Evolutionary conservation across 2,329 filamentous ascomycete genomes (phyloP), one percentile per base, ranked within the genome.

Genomic region (Fusarium veterinarium): DNA sequence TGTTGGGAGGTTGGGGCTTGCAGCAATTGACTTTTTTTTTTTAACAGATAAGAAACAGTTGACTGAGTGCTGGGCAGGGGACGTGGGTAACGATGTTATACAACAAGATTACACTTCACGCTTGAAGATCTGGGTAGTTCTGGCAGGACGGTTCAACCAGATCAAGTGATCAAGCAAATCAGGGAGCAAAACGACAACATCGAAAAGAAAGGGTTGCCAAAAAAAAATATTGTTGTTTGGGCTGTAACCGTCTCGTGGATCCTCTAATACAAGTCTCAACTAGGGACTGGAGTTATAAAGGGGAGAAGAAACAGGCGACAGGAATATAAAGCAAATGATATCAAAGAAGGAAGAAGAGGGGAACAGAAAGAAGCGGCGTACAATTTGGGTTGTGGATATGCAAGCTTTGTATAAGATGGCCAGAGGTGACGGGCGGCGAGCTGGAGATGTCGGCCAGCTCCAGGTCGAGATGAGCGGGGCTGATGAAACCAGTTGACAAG

Each of bases 381-480:
- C 71, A 69, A 70, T 70, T 71, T 77, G 65, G 65, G 60, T 61
- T 72, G 72, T 65, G 71, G 74, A 73, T 45, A 31, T 67, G 72
- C 67, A 72, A 64, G 64, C 69, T 71, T 74, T 74, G 70, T 76
- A 74, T 75, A 74, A 76, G 69, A 67, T 69, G 62, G 64, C 63
- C 51, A 62, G 51, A 58, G 62, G 56, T 72, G 67, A 62, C 61
- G 53, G 64, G 58, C 63, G 52, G 71, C 75, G 80, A 84, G 84
- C 83, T 85, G 82, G 84, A 83, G 79, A 81, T 84, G 83, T 80
- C 83, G 83, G 81, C 83, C 83, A 85, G 83, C 83, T 82, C 77
- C 80, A 83, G 79, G 79, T 77, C 78, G 79, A 81, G 78, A 77
- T 68, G 79, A 81, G 82, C 80, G 81, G 83, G 83, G 81, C 78